Evolutionary conservation across 371 early-diverging fungal genomes (phyloP).

Genomic region (Mortierella sp.): DNA sequence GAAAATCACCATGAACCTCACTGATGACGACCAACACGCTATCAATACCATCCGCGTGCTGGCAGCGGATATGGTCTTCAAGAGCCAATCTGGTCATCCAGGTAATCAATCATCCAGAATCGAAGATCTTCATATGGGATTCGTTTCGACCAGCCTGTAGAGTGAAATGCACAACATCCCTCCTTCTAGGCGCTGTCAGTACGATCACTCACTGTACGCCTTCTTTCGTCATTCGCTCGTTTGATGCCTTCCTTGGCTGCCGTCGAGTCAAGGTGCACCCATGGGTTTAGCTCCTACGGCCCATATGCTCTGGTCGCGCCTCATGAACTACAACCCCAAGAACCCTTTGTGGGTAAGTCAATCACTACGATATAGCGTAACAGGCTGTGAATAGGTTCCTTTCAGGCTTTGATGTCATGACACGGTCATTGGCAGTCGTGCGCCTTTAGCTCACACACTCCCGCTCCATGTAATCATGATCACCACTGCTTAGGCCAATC

Average conservation of each 20-base stretch:
- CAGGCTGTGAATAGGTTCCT: background rate
- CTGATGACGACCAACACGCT: constrained; percentile 69
- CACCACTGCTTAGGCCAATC: constrained; percentile 67
- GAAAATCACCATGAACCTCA: constrained; percentile 55
- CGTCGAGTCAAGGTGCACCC: constrained; percentile 79
- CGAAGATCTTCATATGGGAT: no score
- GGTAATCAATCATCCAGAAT: constrained; percentile 59
- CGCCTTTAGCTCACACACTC: background rate
- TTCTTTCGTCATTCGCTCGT: background rate
- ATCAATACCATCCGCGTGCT: constrained; percentile 95
- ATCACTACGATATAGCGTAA: background rate
- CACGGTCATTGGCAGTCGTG: background rate
- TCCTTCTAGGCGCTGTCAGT: no score
- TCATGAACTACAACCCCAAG: constrained; percentile 86
- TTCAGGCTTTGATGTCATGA: constrained; percentile 6
- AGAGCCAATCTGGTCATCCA: constrained; percentile 98
- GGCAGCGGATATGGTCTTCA: constrained; percentile 94
- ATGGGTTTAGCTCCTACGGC: constrained; percentile 99
- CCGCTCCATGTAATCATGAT: background rate
- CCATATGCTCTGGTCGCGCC: constrained; percentile 89
- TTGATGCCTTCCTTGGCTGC: background rate
- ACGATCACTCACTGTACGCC: no score
- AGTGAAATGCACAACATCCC: background rate
- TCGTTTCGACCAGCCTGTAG: no score
- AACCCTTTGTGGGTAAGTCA: constrained; percentile 82